phyloP scores from a whole-genome alignment of 345 rosid genomes.

The thale cress (Arabidopsis thaliana) region DNA sequence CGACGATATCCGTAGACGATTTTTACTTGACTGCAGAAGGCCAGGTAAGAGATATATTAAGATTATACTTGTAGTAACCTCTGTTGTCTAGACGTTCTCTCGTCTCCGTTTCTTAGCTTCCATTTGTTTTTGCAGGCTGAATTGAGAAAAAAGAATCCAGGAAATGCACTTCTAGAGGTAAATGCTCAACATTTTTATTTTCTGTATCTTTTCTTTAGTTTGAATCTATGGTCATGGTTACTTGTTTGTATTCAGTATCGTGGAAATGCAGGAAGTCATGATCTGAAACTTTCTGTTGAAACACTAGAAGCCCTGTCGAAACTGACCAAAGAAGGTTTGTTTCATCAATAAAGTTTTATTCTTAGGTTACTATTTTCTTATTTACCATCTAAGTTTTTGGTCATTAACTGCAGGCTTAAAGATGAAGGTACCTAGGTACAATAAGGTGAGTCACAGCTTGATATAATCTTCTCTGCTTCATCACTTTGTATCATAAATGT shows the following conservation, averaged over 20 bases:
- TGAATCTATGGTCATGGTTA: background rate
- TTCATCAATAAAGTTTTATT: slow-evolving; percentile 17
- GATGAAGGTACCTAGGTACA: slow-evolving; percentile 93
- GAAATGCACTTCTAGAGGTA: slow-evolving; percentile 87
- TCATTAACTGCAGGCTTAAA: slow-evolving; percentile 61
- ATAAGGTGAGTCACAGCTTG: slow-evolving; percentile 62
- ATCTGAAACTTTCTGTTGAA: slow-evolving; percentile 82
- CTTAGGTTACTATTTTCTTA: slow-evolving; percentile 23
- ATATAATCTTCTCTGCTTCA: background rate
- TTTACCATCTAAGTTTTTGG: slow-evolving; percentile 31
- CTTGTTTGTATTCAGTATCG: slow-evolving; percentile 58
- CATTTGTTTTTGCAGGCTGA: slow-evolving; percentile 54
- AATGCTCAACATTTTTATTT: slow-evolving; percentile 12
- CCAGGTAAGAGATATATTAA: slow-evolving; percentile 59
- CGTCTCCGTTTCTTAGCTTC: slow-evolving; percentile 1
- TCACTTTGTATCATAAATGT: slow-evolving; percentile 7
- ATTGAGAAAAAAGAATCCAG: slow-evolving; percentile 73
- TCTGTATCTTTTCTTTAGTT: background rate
- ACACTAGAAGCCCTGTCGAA: slow-evolving; percentile 60
- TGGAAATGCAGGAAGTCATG: slow-evolving; percentile 98
- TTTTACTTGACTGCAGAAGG: slow-evolving; percentile 88
- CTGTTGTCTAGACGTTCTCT: slow-evolving; percentile 14
- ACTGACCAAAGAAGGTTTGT: slow-evolving; percentile 75
- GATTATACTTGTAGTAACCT: slow-evolving; percentile 21
- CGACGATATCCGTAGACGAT: slow-evolving; percentile 90